Evolutionary conservation across 2,329 filamentous ascomycete species (phyloP), one percentile per base, ranked within the genome.

Genomic region (Ilyonectria destructans): DNA sequence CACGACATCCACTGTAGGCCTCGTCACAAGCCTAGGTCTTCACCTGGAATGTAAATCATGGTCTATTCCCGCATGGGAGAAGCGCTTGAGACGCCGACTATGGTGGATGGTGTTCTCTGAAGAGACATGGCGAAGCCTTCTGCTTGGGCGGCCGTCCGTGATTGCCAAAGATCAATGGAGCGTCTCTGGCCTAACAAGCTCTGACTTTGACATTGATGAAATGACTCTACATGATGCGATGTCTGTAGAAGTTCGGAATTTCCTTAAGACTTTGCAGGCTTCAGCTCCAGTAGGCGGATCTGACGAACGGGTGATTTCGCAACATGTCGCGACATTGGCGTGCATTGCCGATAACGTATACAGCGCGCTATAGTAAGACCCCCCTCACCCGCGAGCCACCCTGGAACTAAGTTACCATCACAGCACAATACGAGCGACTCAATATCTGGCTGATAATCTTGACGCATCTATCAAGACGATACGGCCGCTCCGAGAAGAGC

Each of bases 51-150:
- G 58, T 10, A 13, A 17, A 33, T 17, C n/a, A 4, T 62, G 58
- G 58, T 29, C 49, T 5, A 62, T 62, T 12, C 58, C 58, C 4
- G 21, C 33, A 1, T 62, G 58, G 58, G 58, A 62, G 21, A 62
- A 46, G 46, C 48, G 58, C 7, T 37, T 62, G 2, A 29, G 58
- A 33, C 58, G 58, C 7, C 48, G 58, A 6, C 13, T 62, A 6
- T 62, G 58, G 58, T 62, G 58, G 58, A 29, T 62, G 23, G 19
- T n/a, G 2, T 55, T 45, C 10, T 62, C 58, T 6, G 58, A 62
- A 23, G 58, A 35, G 2, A 62, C 23, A 9, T 62, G 58, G 58
- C 58, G 58, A 5, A 62, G 58, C 12, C 48, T 55, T 17, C 12
- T 55, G 15, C 23, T 54, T 10, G 58, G 58, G 4, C 58, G n/a